phyloP scores from a whole-genome alignment of 768 basidiomycete genomes.

The Asterophora lycoperdoides region DNA sequence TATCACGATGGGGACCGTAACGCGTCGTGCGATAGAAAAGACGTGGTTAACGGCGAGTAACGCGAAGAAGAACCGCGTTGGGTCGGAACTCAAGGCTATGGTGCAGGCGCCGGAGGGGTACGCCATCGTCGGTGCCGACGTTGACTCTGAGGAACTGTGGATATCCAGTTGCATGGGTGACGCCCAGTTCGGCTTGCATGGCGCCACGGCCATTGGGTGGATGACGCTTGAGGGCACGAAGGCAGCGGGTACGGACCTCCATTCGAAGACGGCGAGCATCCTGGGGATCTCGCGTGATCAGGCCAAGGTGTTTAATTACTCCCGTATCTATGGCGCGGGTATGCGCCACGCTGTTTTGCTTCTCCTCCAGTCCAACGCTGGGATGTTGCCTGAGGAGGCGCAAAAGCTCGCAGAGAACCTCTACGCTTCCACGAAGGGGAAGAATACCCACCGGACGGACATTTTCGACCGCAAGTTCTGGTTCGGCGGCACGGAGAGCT shows the following conservation, averaged over 20 bases:
- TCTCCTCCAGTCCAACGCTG: conserved; percentile 78
- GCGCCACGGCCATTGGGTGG: conserved; percentile 96
- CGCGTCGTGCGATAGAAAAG: conserved; percentile 93
- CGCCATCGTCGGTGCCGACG: conserved; percentile 94
- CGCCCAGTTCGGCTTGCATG: conserved; percentile 94
- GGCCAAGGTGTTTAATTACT: conserved; percentile 99
- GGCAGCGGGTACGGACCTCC: conserved; percentile 88
- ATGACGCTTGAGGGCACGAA: conserved; percentile 99
- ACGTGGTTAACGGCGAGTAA: conserved; percentile 99
- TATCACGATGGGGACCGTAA: conserved; percentile 98
- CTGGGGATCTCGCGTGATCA: conserved; percentile 90
- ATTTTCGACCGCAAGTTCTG: conserved; percentile 85
- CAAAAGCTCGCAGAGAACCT: conserved; percentile 77
- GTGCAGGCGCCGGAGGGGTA: conserved; percentile 91
- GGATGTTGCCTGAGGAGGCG: conserved; percentile 74
- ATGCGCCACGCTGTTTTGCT: conserved; percentile 90
- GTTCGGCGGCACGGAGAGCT: conserved; percentile 96
- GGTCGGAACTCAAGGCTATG: conserved; percentile 98
- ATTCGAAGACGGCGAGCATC: conserved; percentile 93
- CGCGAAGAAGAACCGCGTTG: conserved; percentile 96
- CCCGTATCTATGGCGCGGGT: conserved; percentile 97
- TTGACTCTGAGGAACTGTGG: conserved; percentile 98
- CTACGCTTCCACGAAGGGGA: conserved; percentile 92
- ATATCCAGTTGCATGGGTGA: conserved; percentile 99
- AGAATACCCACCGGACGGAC: conserved; percentile 71